phyloP scores from a whole-genome alignment of 23 red algal species.

The Gracilariopsis chorda region DNA sequence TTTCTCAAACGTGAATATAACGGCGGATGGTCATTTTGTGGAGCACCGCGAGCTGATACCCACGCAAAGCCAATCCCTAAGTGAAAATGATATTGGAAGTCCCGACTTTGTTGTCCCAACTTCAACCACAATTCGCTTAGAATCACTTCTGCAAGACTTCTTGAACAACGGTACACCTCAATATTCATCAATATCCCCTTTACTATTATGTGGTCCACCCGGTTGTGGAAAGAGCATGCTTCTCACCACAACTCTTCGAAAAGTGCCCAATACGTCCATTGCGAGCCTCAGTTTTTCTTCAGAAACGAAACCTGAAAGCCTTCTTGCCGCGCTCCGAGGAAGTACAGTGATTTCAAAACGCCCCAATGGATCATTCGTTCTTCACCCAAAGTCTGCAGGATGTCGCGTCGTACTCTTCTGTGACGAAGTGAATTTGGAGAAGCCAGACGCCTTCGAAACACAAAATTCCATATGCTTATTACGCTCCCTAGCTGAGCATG shows the following conservation, averaged over 20 bases:
- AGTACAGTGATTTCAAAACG: constrained; percentile 42
- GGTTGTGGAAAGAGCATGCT: constrained; percentile 81
- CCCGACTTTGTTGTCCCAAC: constrained; percentile 68
- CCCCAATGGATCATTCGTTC: constrained; percentile 6
- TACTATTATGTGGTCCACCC: constrained; percentile 67
- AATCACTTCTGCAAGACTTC: constrained; percentile 26
- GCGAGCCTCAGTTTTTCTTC: constrained; percentile 65
- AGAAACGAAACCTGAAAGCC: constrained; percentile 34
- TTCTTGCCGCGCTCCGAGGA: constrained; percentile 29
- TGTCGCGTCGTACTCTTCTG: constrained; percentile 68
- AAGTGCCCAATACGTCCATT: constrained; percentile 35
- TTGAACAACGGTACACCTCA: background rate
- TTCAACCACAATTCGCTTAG: constrained; percentile 34
- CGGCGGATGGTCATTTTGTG: constrained; percentile 8
- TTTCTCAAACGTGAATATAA: constrained; percentile 38
- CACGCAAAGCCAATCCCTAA: background rate
- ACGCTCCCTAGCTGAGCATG: constrained; percentile 38
- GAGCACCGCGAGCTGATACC: constrained; percentile 29
- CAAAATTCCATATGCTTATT: constrained; percentile 30
- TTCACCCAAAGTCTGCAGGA: constrained; percentile 53
- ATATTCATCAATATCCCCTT: background rate
- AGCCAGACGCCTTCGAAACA: constrained; percentile 59
- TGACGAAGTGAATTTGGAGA: constrained; percentile 77
- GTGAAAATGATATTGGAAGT: constrained; percentile 28
- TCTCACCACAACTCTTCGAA: constrained; percentile 14